Conservation (phyloP, 495 filamentous ascomycete species). For the Tuber calosporum region DNA sequence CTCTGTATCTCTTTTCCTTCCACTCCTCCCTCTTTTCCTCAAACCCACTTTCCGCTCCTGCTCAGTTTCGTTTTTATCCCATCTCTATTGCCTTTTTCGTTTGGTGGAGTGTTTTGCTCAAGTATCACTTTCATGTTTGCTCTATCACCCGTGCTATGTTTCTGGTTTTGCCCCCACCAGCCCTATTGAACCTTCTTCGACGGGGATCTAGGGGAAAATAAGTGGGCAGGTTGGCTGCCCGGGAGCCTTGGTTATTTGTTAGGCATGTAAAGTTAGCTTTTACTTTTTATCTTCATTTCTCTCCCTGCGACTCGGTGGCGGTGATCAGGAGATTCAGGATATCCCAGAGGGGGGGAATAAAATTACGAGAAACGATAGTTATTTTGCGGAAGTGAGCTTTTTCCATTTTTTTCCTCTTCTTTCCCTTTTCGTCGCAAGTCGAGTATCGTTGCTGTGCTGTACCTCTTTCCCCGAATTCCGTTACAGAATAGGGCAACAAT, state of each 20-base stretch:
- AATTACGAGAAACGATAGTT: not conserved
- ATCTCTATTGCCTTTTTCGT: not conserved
- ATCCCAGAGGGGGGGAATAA: not conserved
- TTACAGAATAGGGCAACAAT: not conserved
- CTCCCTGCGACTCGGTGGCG: not conserved
- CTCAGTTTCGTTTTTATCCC: not conserved
- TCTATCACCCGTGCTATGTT: not conserved
- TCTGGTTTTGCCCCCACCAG: not conserved
- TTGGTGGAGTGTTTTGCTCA: not conserved
- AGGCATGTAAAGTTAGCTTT: conserved; percentile 5
- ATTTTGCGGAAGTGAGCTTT: not conserved
- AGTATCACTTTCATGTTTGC: not conserved
- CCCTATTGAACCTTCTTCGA: not conserved
- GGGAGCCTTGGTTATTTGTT: not conserved
- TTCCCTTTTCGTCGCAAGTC: too few species aligned
- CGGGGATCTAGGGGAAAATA: not conserved
- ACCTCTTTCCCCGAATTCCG: not conserved
- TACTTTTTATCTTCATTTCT: not conserved
- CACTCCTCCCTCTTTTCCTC: not conserved
- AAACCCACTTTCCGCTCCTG: not conserved
- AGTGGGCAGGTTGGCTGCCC: not conserved
- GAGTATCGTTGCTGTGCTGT: too few species aligned
- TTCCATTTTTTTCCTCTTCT: not conserved
- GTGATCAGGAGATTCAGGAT: not conserved
- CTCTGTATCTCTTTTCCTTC: conserved; percentile 1